Base-by-base conservation (phyloP, 441 rosid genomes). In the Raphanus hybrid region DNA sequence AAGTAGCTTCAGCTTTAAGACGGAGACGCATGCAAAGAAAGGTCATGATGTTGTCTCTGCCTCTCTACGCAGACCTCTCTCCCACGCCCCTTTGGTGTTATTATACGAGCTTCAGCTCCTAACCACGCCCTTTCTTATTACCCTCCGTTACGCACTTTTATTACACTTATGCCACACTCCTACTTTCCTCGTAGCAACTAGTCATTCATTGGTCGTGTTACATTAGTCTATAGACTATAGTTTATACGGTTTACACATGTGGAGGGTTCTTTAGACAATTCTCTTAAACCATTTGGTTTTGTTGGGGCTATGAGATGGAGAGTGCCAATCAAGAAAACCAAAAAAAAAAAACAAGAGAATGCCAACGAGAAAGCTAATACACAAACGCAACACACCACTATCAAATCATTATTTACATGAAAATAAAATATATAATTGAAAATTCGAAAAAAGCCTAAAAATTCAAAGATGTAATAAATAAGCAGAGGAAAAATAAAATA, bases 11-110 rank as follows among this genome's bases (percentile, higher is more conserved):
- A 82, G 86, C 86, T 84, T 85, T 81, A 84, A 90, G 88, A 82
- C 69, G 84, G 84, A 88, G 90, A 82, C 95, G 98, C 98, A 89
- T 91, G 98, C 98, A 86, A 82, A 78, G 80, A 83, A 59, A 76
- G 88, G 90, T 90, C 81, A 93, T 93, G 83, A 81, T 91, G 97
- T 82, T 87, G 86, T 87, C 88, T 81, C 78, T 86, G 90, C 61
- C 88, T 86, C 27, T 64, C 63, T 88, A 84, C 90, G 89, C 93
- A 82, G 84, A 45, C 63, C 69, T 66, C 74, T 73, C 57, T 75
- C 75, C 71, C 82, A 70, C 84, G 82, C 85, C 68, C 67, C 69
- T 83, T 74, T 55, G 11, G 72, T 86, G 72, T 79, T 83, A 86
- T 68, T 83, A 62, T 85, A 86, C 81, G 81, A 54, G 59, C 59